Base-by-base conservation (phyloP, 768 basidiomycete species). In the Tulasnella sp. region DNA sequence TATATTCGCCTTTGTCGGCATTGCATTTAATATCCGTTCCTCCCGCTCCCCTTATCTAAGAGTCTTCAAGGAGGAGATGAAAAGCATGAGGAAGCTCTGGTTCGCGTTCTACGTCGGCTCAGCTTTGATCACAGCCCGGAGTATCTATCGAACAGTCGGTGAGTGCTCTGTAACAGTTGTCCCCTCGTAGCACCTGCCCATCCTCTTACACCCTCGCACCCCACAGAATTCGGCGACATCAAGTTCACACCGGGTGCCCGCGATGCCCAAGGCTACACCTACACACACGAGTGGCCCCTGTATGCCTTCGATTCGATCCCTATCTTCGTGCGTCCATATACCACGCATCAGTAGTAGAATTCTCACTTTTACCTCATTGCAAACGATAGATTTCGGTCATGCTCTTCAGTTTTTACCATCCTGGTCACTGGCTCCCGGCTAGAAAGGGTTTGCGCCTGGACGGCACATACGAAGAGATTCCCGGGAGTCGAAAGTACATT, bases 81-180 rank as follows among this genome's bases (percentile, higher is more conserved):
- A 42, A 8, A 38, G 69, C 29, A 31, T 78, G 37, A 69, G 72
- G 39, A 71, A 77, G 42, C 76, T 78, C 14, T 77, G 77, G 69
- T 9, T 73, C n/a, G 78, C 76, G 1, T 78, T 77, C 67, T 78
- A 78, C 76, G 52, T 76, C 69, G 36, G 67, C 45, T 67, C 76
- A 3, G 37, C 37, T 36, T 37, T 78, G 34, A 74, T 78, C 45
- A 77, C 72, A 8, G 37, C 38, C 38, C 76, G 78, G 17, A 72
- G 69, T 25, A 77, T 78, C 67, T 78, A 77, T 45, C 76, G 78
- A 31, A 45, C 73, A n/a, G 37, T 77, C n/a, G 78, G 78, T 78
- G 37, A 9, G 76, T 64, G 15, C 25, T 22, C 29, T 3, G 29
- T 25, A 12, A 34, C 5, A 1, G 4, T 2, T 31, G 29, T n/a